phyloP scores from a whole-genome alignment of 2,329 filamentous ascomycete species.

The Neofusicoccum ribis region DNA sequence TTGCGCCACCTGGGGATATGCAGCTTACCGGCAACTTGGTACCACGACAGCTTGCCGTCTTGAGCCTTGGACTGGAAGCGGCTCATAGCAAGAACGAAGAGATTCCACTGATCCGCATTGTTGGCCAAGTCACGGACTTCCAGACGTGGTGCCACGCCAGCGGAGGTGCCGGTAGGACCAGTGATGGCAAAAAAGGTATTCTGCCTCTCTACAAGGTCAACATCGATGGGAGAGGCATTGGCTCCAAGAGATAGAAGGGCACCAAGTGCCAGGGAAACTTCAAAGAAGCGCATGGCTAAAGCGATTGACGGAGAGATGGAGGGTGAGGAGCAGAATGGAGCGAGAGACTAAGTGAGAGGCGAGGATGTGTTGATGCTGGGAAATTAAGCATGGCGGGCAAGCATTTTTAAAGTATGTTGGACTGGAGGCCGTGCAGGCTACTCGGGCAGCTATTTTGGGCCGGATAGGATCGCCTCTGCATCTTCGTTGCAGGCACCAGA shows the following conservation, averaged over 20 bases:
- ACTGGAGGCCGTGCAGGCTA: background rate
- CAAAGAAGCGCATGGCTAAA: background rate
- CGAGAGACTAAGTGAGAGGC: background rate
- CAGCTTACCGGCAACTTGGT: slow-evolving; percentile 68
- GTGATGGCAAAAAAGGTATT: slow-evolving; percentile 25
- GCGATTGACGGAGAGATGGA: background rate
- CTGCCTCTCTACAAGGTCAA: background rate
- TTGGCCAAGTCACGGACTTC: slow-evolving; percentile 66
- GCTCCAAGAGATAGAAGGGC: background rate
- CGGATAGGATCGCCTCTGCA: background rate
- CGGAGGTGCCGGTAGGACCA: slow-evolving; percentile 20
- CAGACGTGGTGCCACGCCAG: slow-evolving; percentile 47
- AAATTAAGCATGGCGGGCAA: background rate
- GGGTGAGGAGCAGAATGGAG: background rate
- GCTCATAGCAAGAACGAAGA: slow-evolving; percentile 73
- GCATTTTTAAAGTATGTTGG: background rate
- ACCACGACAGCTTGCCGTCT: slow-evolving; percentile 67
- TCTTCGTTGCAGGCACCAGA: background rate
- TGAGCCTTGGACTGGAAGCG: slow-evolving; percentile 69
- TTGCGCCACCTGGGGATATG: background rate
- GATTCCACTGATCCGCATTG: slow-evolving; percentile 68
- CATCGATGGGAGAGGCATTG: slow-evolving; percentile 1
- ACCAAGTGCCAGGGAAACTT: background rate
- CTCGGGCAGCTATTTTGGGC: background rate
- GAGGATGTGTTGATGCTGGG: background rate